Evolutionary conservation across 1,284 basidiomycete genomes (phyloP), one percentile per base, ranked within the genome.

Genomic region (Rhodotorula mucilaginosa): DNA sequence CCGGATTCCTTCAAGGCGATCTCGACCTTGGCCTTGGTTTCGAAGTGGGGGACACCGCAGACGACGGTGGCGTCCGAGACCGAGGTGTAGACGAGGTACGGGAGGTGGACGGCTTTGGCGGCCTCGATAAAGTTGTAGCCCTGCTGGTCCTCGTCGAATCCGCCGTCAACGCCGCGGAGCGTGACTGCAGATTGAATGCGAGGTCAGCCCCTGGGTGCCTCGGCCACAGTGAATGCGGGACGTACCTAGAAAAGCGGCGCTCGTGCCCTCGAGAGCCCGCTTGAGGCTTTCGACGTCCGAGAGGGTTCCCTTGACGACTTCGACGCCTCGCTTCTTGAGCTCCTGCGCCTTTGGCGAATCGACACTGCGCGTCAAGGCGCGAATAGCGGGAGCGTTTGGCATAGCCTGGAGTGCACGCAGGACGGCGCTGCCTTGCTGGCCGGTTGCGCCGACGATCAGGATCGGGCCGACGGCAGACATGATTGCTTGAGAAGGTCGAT

Each of bases 11-110:
- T 69, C n/a, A 72, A 57, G 12, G 58, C 62, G 13, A 61, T 34
- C 65, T 72, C 71, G 61, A 72, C 54, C 19, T 44, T 34, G 19
- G 71, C 71, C 44, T 72, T 72, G 19, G 67, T 62, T 49, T 71
- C 70, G 47, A 71, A 71, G 44, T 68, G 70, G 0, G 70, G 70
- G 26, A 71, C 31, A 15, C 56, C 56, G 59, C 63, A 65, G 5
- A 54, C 59, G 15, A 66, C 65, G 1, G 66, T 68, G 3, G 70
- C 70, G 44, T 60, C 54, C 1, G 59, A 49, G 56, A 71, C 70
- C 26, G 66, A 68, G 6, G 70, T 57, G 70, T 65, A 71, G 54
- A 71, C 66, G 54, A 68, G 52, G 59, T 54, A 65, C 2, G 58
- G 63, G 39, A 68, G 63, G 15, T 15, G 2, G n/a, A 57, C 52